These are phyloP conservation scores for Styphnolobium japonicum DNA, from an alignment of 306 rosid genomes.

Conservation along the genomic window DNA sequence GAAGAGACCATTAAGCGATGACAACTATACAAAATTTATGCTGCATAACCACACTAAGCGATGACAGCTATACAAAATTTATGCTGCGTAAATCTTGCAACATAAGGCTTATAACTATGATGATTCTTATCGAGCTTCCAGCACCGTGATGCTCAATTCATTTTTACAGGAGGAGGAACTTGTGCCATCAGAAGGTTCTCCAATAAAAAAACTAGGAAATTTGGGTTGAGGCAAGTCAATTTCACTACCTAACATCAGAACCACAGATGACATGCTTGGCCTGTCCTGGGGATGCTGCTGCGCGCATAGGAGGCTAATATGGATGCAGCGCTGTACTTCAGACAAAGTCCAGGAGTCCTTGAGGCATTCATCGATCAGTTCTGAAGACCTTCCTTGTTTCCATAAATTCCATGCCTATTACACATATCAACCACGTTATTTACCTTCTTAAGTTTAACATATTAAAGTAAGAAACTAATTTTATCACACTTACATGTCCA, in stretches of 20 bases:
- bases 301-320: constrained; percentile 42
- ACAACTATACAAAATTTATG: too few relatives aligned
- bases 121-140: constrained; percentile 37
- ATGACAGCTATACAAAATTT: too few relatives aligned
- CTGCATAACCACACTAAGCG: too few relatives aligned
- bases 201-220: constrained; percentile 36
- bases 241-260: constrained; percentile 36
- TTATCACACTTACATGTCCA: constrained; percentile 33
- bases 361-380: constrained; percentile 22
- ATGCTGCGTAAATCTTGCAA: too few relatives aligned
- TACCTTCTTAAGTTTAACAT: background rate
- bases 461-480: background rate
- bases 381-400: constrained; percentile 29
- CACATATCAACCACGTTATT: background rate
- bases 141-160: constrained; percentile 32
- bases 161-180: constrained; percentile 18
- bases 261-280: constrained; percentile 20
- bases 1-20: background rate
- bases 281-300: constrained; percentile 37
- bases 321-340: constrained; percentile 35
- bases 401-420: constrained; percentile 43
- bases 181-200: constrained; percentile 1
- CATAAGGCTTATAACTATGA: too few relatives aligned
- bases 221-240: constrained; percentile 38
- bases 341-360: background rate